Base-by-base conservation (phyloP, 2,329 filamentous ascomycete species). In the Cytospora leucostoma region DNA sequence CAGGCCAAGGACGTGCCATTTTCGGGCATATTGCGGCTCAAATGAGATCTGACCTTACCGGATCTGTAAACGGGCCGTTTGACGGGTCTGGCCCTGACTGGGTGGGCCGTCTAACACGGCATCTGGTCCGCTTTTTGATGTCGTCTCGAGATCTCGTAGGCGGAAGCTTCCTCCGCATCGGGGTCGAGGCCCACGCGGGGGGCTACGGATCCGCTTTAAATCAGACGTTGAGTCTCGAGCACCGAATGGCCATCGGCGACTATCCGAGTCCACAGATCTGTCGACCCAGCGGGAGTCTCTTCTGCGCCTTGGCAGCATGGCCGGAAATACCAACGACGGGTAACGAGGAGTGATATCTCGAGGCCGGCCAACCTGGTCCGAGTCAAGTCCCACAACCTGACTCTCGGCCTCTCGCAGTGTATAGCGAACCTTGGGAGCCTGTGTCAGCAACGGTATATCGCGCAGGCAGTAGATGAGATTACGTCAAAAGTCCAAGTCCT, bases 11-110 rank as follows among this genome's bases (percentile, higher is more conserved):
- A 61, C 61, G 64, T 53, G 49, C 58, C 56, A 65, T 63, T 49
- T 47, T 65, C 64, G 64, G 64, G 51, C 32, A 61, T 51, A 63
- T 59, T 65, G 64, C 64, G 64, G 64, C 64, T 65, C 64, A 65
- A 65, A 61, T 61, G 34, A 51, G 57, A 61, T 37, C 56, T 61
- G 61, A 60, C 57, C 17, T 50, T 54, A 61, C 64, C 64, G 61
- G 49, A 51, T 32, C 5, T 53, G 35, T 57, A 65, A 65, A 65
- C 64, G 64, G 64, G 38, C 64, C 64, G 64, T 65, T 65, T 65
- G 64, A 65, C 64, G 64, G 64, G 61, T 58, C 57, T 32, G 44
- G 44, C 44, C 44, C 19, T 47, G 11, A 11, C 27, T 44, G 44
- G 33, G 61, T 50, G 56, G 61, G 34, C 40, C 50, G 38, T 50